Evolutionary conservation across 75 land plant species (phyloP).

Genomic region (Pinus tabuliformis): DNA sequence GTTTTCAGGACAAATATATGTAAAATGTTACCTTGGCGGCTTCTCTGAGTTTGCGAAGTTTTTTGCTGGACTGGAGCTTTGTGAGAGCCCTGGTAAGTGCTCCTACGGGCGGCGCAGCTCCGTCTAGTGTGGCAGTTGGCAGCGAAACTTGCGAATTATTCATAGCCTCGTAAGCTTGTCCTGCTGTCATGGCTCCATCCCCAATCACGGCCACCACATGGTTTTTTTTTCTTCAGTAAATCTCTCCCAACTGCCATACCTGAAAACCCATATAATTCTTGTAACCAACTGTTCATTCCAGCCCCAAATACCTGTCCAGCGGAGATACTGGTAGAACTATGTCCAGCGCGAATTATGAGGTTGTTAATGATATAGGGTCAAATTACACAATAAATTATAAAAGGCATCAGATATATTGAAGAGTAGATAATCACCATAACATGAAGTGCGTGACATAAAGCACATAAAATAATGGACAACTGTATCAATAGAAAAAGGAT

Average conservation of each 20-base stretch:
- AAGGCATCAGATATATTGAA: too few species aligned
- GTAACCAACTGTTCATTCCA: too few species aligned
- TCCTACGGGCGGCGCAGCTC: conserved; percentile 44
- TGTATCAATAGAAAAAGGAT: too few species aligned
- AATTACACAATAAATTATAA: too few species aligned
- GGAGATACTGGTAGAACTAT: conserved; percentile 72
- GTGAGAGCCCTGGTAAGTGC: conserved; percentile 38
- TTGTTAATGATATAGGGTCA: too few species aligned
- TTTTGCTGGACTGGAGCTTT: conserved; percentile 25
- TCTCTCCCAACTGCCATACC: conserved; percentile 49
- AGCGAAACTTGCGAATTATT: conserved; percentile 50
- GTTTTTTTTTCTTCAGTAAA: conserved; percentile 32
- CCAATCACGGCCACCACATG: conserved; percentile 45
- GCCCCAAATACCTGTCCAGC: conserved; percentile 54
- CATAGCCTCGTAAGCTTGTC: conserved; percentile 50
- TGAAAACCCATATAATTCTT: background rate
- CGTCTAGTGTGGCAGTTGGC: conserved; percentile 43
- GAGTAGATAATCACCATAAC: too few species aligned
- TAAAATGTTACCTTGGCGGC: conserved; percentile 10
- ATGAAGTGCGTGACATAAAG: too few species aligned
- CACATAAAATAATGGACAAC: too few species aligned
- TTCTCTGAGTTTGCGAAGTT: conserved; percentile 15
- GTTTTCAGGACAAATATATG: too few species aligned
- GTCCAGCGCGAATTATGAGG: conserved; percentile 39
- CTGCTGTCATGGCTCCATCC: conserved; percentile 50